A percentile compares a stretch with the other conserved stretches of the same genome.
These are phyloP conservation scores for Nakazawaea populi DNA, from an alignment of 805 yeast species.

Conservation along the genomic window DNA sequence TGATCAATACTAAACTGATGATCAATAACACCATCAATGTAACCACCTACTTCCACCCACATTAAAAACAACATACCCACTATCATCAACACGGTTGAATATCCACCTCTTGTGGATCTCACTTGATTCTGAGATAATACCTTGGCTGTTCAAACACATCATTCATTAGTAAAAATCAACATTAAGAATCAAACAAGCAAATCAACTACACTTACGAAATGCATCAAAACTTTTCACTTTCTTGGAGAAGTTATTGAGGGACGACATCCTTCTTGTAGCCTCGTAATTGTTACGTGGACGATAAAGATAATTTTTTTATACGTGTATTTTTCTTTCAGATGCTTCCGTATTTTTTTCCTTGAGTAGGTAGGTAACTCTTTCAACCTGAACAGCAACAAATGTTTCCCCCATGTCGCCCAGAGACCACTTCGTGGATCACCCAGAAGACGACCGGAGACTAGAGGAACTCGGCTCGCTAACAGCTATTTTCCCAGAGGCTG, in stretches of 20 bases:
- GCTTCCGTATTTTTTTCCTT: neutral
- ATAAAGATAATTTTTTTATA: neutral
- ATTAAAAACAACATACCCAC: constrained; percentile 58
- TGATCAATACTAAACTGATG: constrained; percentile 74
- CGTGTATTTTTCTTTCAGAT: neutral
- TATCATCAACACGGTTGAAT: constrained; percentile 61
- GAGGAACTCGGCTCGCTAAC: constrained; percentile 36
- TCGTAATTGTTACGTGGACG: neutral
- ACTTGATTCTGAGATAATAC: constrained; percentile 65
- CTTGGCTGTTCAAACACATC: constrained; percentile 39
- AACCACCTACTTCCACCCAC: constrained; percentile 84
- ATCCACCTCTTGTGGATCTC: constrained; percentile 72
- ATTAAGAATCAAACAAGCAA: neutral
- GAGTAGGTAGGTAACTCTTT: neutral
- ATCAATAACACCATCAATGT: constrained; percentile 74
- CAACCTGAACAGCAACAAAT: neutral
- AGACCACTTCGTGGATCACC: neutral
- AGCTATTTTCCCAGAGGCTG: constrained; percentile 36
- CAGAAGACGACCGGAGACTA: constrained; percentile 16
- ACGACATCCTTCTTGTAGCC: neutral
- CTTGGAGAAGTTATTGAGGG: constrained; percentile 30
- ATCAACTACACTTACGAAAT: constrained; percentile 42
- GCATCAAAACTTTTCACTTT: constrained; percentile 61
- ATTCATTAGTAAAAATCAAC: neutral
- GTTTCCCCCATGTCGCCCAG: neutral